These are phyloP conservation scores for Tillandsia fasciculata DNA, from an alignment of 176 grass and related monocot species.

Conservation along the genomic window DNA sequence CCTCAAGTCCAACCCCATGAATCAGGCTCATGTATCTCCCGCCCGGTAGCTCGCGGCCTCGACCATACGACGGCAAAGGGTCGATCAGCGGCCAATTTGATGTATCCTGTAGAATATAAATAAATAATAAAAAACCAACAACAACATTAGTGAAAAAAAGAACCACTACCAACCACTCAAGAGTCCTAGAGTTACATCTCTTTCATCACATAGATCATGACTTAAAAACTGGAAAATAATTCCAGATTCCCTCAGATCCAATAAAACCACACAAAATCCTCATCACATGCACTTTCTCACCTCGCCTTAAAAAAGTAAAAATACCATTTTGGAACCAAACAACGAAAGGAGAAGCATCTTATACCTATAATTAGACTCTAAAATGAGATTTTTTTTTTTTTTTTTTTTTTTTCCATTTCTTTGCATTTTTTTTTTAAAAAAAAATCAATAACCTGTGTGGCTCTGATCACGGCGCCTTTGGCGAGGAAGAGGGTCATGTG, in stretches of 20 bases:
- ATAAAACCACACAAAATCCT: no score
- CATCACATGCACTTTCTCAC: no score
- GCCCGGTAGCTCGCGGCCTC: slow-evolving; percentile 72
- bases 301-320: neutral
- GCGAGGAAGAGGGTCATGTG: slow-evolving; percentile 85
- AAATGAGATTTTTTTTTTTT: neutral
- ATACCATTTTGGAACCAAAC: slow-evolving; percentile 2
- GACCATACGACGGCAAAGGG: slow-evolving; percentile 76
- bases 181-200: no score
- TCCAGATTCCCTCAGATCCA: no score
- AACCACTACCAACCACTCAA: no score
- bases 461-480: slow-evolving; percentile 53
- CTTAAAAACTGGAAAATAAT: no score
- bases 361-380: neutral
- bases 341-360: neutral
- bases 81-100: slow-evolving; percentile 78
- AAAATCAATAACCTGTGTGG: slow-evolving; percentile 31
- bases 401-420: neutral
- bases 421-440: neutral
- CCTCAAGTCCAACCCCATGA: slow-evolving; percentile 65
- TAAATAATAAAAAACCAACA: no score
- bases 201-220: no score
- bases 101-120: slow-evolving; percentile 36
- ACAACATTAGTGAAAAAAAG: no score
- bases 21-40: slow-evolving; percentile 84